Evolutionary conservation across 345 rosid species (phyloP), one percentile per base, ranked within the genome.

Genomic region (Aquilaria yunnanensis): DNA sequence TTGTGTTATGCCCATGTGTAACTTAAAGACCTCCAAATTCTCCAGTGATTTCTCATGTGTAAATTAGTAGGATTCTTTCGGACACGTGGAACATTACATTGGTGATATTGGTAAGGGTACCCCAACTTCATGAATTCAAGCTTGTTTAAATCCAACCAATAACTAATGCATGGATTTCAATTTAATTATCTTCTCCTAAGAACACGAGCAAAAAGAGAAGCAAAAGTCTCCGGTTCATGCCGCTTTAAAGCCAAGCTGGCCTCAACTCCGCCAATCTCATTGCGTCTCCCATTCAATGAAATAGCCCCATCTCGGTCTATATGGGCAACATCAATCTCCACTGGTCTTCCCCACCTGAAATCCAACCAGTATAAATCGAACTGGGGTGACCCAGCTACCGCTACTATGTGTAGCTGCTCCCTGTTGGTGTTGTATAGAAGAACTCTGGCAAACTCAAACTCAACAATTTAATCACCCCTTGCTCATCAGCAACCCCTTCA

Each of bases 221-320:
- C 12, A 32, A 78, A 81, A 6, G 16, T 47, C 16, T 75, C 73
- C 83, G 78, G 68, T 14, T 49, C 11, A 6, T 31, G 41, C 64
- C 43, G 62, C 7, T 59, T 2, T 3, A 74, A 41, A 0, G 75
- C 67, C 50, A 78, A 52, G 3, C 74, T 77, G 12, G 76, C 16
- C 68, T 76, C 83, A 12, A 76, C 32, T 1, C 75, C 74, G 1
- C 53, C 68, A 32, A 4, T 48, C 12, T 65, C 77, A 30, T 70
- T 65, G 30, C 73, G 41, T 5, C 71, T 45, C 48, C 65, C 78
- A 0, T 6, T 30, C 12, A 76, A 6, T 8, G 60, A 53, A 16
- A 81, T 33, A 0, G 68, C 51, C 0, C 67, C 67, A 1, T 37
- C 34, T 1, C 14, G 41, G 41, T 79, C 75, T 2, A 72, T 64